A percentile compares a stretch with the other conserved stretches of the same genome.
Conservation (phyloP, 768 basidiomycete species). For the Epithele typhae region DNA sequence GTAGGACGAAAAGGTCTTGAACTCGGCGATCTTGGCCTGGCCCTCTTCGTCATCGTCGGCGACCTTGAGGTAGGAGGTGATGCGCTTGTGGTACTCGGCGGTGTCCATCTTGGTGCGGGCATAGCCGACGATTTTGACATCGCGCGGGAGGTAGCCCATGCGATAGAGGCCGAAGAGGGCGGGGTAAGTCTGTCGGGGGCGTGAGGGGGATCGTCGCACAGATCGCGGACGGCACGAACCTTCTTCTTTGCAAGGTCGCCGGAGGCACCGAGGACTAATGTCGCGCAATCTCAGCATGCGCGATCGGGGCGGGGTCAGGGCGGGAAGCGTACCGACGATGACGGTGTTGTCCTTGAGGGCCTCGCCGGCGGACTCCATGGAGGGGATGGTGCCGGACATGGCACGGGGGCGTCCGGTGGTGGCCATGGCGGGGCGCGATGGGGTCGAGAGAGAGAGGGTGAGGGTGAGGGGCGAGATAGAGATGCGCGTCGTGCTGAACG, state of each 20-base stretch:
- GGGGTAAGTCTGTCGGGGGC: constrained; percentile 72
- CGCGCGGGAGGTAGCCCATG: constrained; percentile 74
- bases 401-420: constrained; percentile 37
- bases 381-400: constrained; percentile 82
- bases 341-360: constrained; percentile 84
- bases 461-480: constrained; percentile 4
- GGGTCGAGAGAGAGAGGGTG: constrained; percentile 10
- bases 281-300: background rate
- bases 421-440: constrained; percentile 17
- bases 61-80: constrained; percentile 82
- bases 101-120: constrained; percentile 93
- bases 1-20: constrained; percentile 79
- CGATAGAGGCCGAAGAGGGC: constrained; percentile 89
- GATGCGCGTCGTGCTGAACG: constrained; percentile 16
- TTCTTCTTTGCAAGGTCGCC: constrained; percentile 99
- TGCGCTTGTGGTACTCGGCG: constrained; percentile 80
- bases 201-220: constrained; percentile 10
- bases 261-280: constrained; percentile 85
- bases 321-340: constrained; percentile 64
- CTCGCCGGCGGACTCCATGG: constrained; percentile 73
- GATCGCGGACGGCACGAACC: constrained; percentile 35
- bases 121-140: constrained; percentile 90
- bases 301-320: background rate
- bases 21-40: constrained; percentile 66
- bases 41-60: constrained; percentile 56